phyloP scores from a whole-genome alignment of 2,329 filamentous ascomycete genomes.

The Colletotrichum sp. region DNA sequence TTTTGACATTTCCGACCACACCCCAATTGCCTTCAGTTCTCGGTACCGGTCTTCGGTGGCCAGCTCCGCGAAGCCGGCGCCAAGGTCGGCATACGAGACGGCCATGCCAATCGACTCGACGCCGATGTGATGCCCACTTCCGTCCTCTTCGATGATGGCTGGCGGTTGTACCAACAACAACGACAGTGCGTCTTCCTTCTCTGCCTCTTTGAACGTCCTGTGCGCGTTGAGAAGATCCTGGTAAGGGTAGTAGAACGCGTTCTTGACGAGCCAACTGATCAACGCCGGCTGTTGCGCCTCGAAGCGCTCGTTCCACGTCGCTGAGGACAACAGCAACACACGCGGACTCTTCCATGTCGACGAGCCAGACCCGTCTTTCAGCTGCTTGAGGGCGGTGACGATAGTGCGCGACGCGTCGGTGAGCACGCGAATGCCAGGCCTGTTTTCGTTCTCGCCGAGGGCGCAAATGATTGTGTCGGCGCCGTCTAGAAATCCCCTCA shows the following conservation, averaged over 20 bases:
- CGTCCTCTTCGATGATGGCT: slow-evolving; percentile 5
- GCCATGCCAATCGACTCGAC: background rate
- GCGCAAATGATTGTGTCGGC: slow-evolving; percentile 12
- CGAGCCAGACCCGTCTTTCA: background rate
- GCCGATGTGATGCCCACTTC: background rate
- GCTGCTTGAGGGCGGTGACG: background rate
- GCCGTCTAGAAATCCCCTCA: background rate
- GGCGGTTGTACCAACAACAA: slow-evolving; percentile 8
- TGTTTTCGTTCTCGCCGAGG: slow-evolving; percentile 13
- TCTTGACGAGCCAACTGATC: background rate
- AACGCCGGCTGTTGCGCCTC: background rate
- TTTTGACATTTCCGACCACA: background rate
- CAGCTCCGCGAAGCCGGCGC: slow-evolving; percentile 8
- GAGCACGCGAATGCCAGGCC: background rate
- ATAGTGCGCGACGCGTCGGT: background rate
- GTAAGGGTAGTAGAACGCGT: slow-evolving; percentile 14
- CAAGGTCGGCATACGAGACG: slow-evolving; percentile 3
- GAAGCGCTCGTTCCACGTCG: slow-evolving; percentile 5
- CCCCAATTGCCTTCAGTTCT: background rate
- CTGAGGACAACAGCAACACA: background rate
- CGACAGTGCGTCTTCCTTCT: background rate
- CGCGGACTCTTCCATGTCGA: background rate
- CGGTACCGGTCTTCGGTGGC: background rate
- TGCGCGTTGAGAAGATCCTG: slow-evolving; percentile 8
- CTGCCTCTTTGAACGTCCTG: background rate